These are phyloP conservation scores for Kodamaea sp. DNA, from an alignment of 1,139 yeast species.

Conservation along the genomic window DNA sequence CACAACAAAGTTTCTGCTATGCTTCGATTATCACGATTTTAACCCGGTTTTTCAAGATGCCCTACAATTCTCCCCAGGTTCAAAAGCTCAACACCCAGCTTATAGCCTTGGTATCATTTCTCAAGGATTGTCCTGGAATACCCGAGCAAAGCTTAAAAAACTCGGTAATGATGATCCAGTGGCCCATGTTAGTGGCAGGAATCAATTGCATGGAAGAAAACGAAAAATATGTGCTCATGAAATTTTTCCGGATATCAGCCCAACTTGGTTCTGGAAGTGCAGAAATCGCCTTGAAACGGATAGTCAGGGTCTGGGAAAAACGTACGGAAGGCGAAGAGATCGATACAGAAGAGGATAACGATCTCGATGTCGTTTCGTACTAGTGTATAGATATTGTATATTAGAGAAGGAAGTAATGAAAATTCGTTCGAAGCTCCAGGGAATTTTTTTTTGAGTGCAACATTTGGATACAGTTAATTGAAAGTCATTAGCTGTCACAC, in stretches of 20 bases:
- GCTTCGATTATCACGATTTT: slow-evolving; percentile 19
- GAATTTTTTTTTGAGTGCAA: background rate
- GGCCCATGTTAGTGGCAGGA: slow-evolving; percentile 25
- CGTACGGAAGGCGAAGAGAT: slow-evolving; percentile 18
- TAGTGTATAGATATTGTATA: slow-evolving; percentile 1
- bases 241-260: slow-evolving; percentile 14
- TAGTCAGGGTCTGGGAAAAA: slow-evolving; percentile 16
- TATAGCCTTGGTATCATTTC: slow-evolving; percentile 12
- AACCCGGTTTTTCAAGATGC: slow-evolving; percentile 16
- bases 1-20: slow-evolving; percentile 18
- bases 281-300: slow-evolving; percentile 15
- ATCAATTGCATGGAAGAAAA: slow-evolving; percentile 14
- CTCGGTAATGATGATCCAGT: slow-evolving; percentile 20
- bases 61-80: slow-evolving; percentile 16
- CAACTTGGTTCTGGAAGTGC: slow-evolving; percentile 22
- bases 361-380: slow-evolving; percentile 21
- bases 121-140: slow-evolving; percentile 12
- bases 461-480: background rate
- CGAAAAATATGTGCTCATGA: slow-evolving; percentile 15
- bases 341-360: slow-evolving; percentile 20
- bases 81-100: slow-evolving; percentile 15
- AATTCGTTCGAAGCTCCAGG: too few species aligned
- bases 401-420: background rate
- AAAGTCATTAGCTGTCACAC: too few species aligned
- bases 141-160: slow-evolving; percentile 13